Base-by-base conservation (phyloP, 2,329 filamentous ascomycete genomes). In the Colletotrichum brevisporum region DNA sequence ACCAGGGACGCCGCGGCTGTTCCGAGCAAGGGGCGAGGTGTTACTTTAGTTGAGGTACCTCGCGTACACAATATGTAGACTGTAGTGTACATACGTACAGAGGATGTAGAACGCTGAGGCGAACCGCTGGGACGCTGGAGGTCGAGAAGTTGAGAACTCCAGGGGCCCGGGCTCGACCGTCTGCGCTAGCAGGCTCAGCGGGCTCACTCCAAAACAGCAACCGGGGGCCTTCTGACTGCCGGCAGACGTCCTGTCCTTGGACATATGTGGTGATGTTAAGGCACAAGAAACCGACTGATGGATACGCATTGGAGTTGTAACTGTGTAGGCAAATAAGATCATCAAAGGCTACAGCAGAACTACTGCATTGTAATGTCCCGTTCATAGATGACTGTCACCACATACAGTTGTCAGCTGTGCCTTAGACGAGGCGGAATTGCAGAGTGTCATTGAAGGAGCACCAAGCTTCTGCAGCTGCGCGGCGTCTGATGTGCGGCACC, bases 211-310 rank as follows among this genome's bases (percentile, higher is more conserved):
- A 68, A 69, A 69, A 69, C 66, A 54, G 54, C 27, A 24, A 27
- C 43, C 5, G 24, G 62, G 62, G 50, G 45, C 62, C 61, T 60
- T 58, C 43, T 50, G 61, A 69, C 66, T 69, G 55, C 62, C 50
- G 66, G 41, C 24, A 56, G 43, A 63, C 26, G 39, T 55, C 27
- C 16, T 31, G 62, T 26, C 43, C 62, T 45, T 51, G 67, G 21
- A 31, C 24, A 61, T 69, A 67, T 41, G 67, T 67, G 21, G 47
- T 60, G 62, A 50, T 53, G 31, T 56, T 67, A 69, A 69, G 51
- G 62, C 59, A 57, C 45, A 47, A 61, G 62, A 67, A 69, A 69
- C 67, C 36, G 55, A 60, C 58, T 61, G 62, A 69, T 61, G 62
- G 51, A 57, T 48, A 39, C 60, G 43, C 65, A 57, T 58, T 31